A percentile compares a stretch with the other conserved stretches of the same genome.
Evolutionary conservation across 2,329 filamentous ascomycete species (phyloP).

Genomic region (Diaporthe aspalathi): DNA sequence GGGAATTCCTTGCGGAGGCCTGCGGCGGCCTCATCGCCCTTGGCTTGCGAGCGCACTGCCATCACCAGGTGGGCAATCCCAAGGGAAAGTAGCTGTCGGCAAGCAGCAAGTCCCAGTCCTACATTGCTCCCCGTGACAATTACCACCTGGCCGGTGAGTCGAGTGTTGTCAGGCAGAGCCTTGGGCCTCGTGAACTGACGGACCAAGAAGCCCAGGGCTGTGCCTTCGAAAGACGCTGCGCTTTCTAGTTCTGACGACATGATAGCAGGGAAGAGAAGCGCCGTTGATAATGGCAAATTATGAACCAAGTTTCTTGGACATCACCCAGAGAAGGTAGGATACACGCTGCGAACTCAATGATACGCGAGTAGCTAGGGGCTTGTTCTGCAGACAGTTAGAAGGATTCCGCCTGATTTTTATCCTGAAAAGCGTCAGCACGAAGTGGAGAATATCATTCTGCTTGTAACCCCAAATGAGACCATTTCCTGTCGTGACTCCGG

Average conservation of each 20-base stretch:
- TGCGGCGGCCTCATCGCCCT: constrained; percentile 44
- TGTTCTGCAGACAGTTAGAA: too few relatives aligned
- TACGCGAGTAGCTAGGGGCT: too few relatives aligned
- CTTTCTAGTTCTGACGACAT: neutral
- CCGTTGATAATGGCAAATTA: too few relatives aligned
- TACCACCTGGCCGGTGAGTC: constrained; percentile 43
- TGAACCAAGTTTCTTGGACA: too few relatives aligned
- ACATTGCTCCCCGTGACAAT: constrained; percentile 58
- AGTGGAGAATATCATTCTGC: too few relatives aligned
- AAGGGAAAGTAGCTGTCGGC: constrained; percentile 51
- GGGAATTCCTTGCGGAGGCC: constrained; percentile 10
- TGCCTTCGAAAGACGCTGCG: neutral
- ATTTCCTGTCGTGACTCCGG: too few relatives aligned
- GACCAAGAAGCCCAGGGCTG: neutral
- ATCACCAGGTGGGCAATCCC: constrained; percentile 53
- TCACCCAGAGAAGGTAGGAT: too few relatives aligned
- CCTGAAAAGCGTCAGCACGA: too few relatives aligned
- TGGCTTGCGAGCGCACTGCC: constrained; percentile 50
- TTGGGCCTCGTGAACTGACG: neutral
- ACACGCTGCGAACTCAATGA: too few relatives aligned
- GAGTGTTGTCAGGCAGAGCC: neutral
- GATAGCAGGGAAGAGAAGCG: neutral
- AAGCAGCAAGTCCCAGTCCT: constrained; percentile 56
- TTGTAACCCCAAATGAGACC: too few relatives aligned
- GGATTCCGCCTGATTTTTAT: too few relatives aligned